A percentile compares a stretch with the other conserved stretches of the same genome.
These are phyloP conservation scores for Acer saccharum DNA, from an alignment of 345 rosid species.

Conservation along the genomic window DNA sequence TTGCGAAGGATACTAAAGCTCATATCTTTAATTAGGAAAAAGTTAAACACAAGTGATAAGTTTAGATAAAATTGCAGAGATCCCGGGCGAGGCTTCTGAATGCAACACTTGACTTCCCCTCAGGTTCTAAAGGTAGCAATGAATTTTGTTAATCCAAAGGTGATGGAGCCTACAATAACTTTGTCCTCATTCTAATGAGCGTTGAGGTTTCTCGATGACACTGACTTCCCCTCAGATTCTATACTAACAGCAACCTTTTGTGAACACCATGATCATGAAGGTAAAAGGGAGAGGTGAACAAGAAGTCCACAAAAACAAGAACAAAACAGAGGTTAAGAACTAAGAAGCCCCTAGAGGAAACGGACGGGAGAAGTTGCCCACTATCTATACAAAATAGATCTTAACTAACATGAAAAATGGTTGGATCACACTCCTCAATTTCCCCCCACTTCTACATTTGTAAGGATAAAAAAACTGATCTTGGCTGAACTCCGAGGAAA, in stretches of 20 bases:
- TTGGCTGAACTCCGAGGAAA: no score
- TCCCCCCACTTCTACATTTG: background rate
- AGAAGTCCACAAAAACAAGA: background rate
- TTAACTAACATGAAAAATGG: background rate
- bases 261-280: background rate
- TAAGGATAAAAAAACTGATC: background rate
- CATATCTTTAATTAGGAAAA: no score
- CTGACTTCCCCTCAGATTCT: background rate
- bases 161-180: no score
- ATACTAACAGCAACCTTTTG: background rate
- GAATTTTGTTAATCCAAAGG: no score
- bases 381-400: background rate
- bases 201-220: background rate
- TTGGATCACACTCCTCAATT: background rate
- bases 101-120: no score
- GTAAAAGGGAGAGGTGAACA: background rate
- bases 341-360: background rate
- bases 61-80: no score
- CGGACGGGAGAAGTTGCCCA: background rate
- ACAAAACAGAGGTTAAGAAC: background rate
- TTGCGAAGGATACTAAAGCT: no score
- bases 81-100: no score
- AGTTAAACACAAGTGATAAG: no score
- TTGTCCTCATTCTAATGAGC: background rate
- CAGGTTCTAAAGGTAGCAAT: no score